These are phyloP conservation scores for Paramecium pentaurelia DNA, from an alignment of 73 alveolate species.

Conservation along the genomic window DNA sequence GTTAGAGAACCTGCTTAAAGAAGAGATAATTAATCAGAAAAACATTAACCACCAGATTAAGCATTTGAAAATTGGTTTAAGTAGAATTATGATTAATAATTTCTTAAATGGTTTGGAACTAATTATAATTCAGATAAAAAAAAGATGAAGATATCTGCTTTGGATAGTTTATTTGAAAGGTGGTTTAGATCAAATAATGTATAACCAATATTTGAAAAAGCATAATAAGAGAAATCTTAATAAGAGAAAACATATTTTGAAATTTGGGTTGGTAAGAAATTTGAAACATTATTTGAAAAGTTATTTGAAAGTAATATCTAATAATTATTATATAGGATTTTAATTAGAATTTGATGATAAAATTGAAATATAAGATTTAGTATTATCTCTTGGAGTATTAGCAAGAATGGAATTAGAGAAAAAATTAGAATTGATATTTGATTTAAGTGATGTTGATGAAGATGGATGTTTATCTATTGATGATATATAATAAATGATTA, in stretches of 20 bases:
- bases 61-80: constrained; percentile 44
- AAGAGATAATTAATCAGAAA: not conserved
- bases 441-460: constrained; percentile 62
- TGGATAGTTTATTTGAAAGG: not conserved
- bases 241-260: constrained; percentile 16
- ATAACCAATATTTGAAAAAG: constrained; percentile 8
- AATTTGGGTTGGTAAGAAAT: constrained; percentile 17
- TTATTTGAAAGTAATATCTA: constrained; percentile 38
- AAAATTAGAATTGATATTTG: constrained; percentile 41
- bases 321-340: no score
- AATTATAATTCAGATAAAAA: not conserved
- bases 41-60: constrained; percentile 8
- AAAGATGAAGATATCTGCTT: not conserved
- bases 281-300: not conserved
- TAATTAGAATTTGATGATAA: constrained; percentile 51
- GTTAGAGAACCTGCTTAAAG: not conserved
- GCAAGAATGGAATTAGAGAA: constrained; percentile 52
- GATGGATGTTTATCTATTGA: constrained; percentile 60
- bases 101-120: constrained; percentile 4
- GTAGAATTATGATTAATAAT: not conserved
- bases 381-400: constrained; percentile 40
- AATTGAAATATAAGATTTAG: constrained; percentile 55
- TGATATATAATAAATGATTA: constrained; percentile 53
- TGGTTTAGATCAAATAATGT: constrained; percentile 52
- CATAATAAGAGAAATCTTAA: not conserved